A percentile compares a stretch with the other conserved stretches of the same genome.
phyloP scores from a whole-genome alignment of 78 protist species.

The Dictyostelium firmibasis region DNA sequence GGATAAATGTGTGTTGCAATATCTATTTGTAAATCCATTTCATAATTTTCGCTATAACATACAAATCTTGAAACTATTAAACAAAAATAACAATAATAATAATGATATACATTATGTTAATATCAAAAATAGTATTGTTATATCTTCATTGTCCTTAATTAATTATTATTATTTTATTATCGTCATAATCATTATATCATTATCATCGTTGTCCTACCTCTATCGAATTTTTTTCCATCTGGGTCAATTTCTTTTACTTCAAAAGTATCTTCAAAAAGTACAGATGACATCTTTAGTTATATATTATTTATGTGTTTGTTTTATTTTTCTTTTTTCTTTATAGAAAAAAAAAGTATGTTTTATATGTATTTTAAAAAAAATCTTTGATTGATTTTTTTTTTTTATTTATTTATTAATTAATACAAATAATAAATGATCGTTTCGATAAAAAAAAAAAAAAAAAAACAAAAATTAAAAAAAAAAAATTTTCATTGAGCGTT shows the following conservation, averaged over 20 bases:
- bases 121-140: too few relatives aligned
- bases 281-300: conserved; percentile 14
- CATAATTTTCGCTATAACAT: conserved; percentile 85
- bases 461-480: too few relatives aligned
- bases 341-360: too few relatives aligned
- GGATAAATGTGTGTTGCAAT: conserved; percentile 91
- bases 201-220: conserved; percentile 19
- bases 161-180: neutral
- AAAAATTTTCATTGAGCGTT: too few relatives aligned
- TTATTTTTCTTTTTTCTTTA: too few relatives aligned
- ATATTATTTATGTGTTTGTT: neutral
- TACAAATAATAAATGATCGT: neutral
- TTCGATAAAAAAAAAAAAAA: neutral
- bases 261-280: conserved; percentile 86
- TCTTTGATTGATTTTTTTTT: too few relatives aligned
- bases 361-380: too few relatives aligned
- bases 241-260: conserved; percentile 87
- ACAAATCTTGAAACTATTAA: conserved; percentile 84
- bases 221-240: conserved; percentile 90
- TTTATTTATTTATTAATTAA: too few relatives aligned
- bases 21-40: conserved; percentile 89
- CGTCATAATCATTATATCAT: neutral
- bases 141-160: too few relatives aligned
- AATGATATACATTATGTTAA: too few relatives aligned
- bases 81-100: too few relatives aligned